Conservation (phyloP, 306 rosid genomes). For the Delonix regia region DNA sequence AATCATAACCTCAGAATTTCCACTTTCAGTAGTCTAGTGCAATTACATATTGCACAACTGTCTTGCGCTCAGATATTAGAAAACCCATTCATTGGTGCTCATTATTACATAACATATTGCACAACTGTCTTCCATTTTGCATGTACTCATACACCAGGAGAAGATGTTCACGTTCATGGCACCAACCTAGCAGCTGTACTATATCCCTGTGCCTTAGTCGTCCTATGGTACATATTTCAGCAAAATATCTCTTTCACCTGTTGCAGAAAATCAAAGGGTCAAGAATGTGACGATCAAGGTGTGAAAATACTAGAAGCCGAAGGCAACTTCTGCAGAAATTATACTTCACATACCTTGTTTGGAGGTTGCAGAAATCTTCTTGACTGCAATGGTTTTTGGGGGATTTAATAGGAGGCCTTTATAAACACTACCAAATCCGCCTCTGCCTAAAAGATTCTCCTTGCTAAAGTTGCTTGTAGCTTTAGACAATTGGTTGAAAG, state of each 20-base stretch:
- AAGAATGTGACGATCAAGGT: not conserved
- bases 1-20: not conserved
- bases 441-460: conserved; percentile 56
- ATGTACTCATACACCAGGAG: conserved; percentile 59
- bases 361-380: conserved; percentile 60
- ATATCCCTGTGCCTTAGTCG: conserved; percentile 61
- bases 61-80: not conserved
- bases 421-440: conserved; percentile 67
- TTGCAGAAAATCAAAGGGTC: conserved; percentile 18
- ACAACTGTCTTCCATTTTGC: conserved; percentile 71
- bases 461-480: conserved; percentile 53
- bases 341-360: conserved; percentile 51
- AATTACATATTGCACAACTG: not conserved
- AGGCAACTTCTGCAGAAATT: not conserved
- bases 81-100: not conserved
- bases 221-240: conserved; percentile 66
- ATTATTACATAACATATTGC: too few species aligned
- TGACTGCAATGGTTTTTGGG: conserved; percentile 50
- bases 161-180: conserved; percentile 44
- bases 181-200: conserved; percentile 64
- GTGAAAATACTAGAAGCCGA: too few species aligned
- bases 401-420: conserved; percentile 46
- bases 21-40: not conserved
- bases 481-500: conserved; percentile 48
- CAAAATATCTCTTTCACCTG: conserved; percentile 65